A percentile compares a stretch with the other conserved stretches of the same genome.
Conservation (phyloP, 768 basidiomycete species). For the Termitomyces bulborhizus region DNA sequence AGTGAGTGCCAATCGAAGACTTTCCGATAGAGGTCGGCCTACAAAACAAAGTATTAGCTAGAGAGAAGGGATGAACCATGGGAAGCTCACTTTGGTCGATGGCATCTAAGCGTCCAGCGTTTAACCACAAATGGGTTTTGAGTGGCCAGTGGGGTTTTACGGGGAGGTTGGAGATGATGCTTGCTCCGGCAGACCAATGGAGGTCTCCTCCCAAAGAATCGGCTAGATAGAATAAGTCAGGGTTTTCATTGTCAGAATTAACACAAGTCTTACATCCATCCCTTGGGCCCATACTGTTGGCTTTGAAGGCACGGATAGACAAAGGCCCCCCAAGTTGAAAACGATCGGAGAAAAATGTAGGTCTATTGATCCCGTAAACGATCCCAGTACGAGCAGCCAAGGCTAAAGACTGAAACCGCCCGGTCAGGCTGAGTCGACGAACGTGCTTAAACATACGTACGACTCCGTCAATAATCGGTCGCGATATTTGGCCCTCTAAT, state of each 20-base stretch:
- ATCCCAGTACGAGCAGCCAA: constrained; percentile 68
- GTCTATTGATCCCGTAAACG: constrained; percentile 51
- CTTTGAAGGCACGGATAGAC: constrained; percentile 71
- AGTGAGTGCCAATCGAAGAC: constrained; percentile 32
- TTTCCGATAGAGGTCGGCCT: constrained; percentile 34
- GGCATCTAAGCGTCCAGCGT: constrained; percentile 69
- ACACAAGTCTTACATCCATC: constrained; percentile 52
- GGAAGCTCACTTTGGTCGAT: constrained; percentile 46
- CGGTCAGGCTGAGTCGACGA: not conserved
- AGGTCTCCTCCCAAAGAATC: constrained; percentile 83
- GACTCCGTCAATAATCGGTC: constrained; percentile 49
- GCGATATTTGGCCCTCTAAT: constrained; percentile 56
- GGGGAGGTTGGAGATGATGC: constrained; percentile 71
- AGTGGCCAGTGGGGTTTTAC: constrained; percentile 76
- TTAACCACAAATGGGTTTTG: constrained; percentile 75
- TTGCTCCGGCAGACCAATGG: constrained; percentile 72
- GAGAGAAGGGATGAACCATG: not conserved
- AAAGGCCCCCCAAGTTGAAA: constrained; percentile 93
- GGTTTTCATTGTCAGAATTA: not conserved
- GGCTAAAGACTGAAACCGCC: constrained; percentile 58
- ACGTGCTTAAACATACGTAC: constrained; percentile 32
- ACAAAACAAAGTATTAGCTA: not conserved
- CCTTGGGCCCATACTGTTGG: constrained; percentile 71
- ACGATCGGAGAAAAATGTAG: constrained; percentile 70
- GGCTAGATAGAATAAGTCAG: constrained; percentile 31